Evolutionary conservation across 2,329 filamentous ascomycete species (phyloP), one percentile per base, ranked within the genome.

Genomic region (Colletotrichum musicola): DNA sequence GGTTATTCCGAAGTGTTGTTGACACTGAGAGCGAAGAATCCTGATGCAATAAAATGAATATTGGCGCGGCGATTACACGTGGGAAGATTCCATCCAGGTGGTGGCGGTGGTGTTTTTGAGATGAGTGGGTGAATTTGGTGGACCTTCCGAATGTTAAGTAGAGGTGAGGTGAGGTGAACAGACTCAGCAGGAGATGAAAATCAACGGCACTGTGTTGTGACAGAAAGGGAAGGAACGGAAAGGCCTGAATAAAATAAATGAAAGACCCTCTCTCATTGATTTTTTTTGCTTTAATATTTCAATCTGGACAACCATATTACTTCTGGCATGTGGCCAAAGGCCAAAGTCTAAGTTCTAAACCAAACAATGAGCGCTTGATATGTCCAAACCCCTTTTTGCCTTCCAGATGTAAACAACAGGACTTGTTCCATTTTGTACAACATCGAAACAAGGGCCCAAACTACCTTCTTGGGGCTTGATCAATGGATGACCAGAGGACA

Each of bases 401-500:
- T 59, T 12, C 62, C 55, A 64, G 13, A 53, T 13, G 2, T 51
- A 64, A n/a, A 59, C 46, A 27, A 30, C 10, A 20, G 62, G 62
- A 6, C 25, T 53, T 6, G 35, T 59, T 1, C 47, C 35, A 13
- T 59, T 64, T 22, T 58, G 54, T 4, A 20, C 13, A 1, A 64
- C 55, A 6, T 64, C 54, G 27, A 64, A 64, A 44, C 55, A 64
- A 30, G 62, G 62, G 2, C 62, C 62, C n/a, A 64, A 22, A n/a
- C 62, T 64, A 46, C 55, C 62, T 14, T 50, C 54, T 0, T 12
- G 9, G 1, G 14, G 62, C 4, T 35, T 27, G 2, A 64, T 35
- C 2, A 59, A 42, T 0, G 54, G 55, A 1, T 44, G n/a, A 0
- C 46, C 62, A 16, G 55, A 51, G 5, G 62, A 51, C 0, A 59